Evolutionary conservation across 257 asterid genomes (phyloP).

Genomic region (Salvia miltiorrhiza): DNA sequence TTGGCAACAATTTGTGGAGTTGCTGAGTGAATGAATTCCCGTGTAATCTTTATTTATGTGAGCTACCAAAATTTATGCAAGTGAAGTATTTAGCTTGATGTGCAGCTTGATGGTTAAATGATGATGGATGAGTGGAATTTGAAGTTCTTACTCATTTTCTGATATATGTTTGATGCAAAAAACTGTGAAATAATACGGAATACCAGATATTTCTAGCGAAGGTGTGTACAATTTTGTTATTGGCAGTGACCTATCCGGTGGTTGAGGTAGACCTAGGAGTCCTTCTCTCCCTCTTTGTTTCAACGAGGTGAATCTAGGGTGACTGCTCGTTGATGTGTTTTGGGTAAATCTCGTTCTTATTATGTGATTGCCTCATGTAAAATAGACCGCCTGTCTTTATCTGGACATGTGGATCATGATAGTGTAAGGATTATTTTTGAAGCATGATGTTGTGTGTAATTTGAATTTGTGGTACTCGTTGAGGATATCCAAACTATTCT

Average conservation of each 20-base stretch:
- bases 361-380: background rate
- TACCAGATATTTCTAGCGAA: no score
- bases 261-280: no score
- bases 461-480: background rate
- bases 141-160: background rate
- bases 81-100: background rate
- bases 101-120: background rate
- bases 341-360: background rate
- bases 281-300: no score
- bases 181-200: background rate
- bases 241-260: background rate
- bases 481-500: background rate
- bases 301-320: no score
- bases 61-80: background rate
- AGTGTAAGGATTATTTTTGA: background rate
- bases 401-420: background rate
- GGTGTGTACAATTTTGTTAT: background rate
- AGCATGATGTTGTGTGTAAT: background rate
- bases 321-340: background rate
- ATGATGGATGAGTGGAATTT: background rate
- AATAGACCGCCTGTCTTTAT: background rate
- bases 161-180: background rate
- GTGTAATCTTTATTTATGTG: background rate
- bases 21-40: background rate
- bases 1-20: background rate